Base-by-base conservation (phyloP, 768 basidiomycete species). In the Serendipita sp. region DNA sequence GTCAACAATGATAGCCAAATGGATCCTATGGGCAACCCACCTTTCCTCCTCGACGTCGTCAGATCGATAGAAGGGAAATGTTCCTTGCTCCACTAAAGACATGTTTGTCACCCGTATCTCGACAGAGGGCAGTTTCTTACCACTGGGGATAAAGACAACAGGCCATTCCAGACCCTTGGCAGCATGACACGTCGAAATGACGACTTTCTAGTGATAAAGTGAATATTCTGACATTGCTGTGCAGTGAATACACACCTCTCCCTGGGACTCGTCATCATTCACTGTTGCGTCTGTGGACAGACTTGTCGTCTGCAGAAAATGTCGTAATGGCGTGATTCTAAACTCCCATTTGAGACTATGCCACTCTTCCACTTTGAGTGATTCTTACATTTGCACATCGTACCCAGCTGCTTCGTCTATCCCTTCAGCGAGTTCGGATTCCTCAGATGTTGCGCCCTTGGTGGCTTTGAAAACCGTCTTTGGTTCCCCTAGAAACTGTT, bases 81-180 rank as follows among this genome's bases (percentile, higher is more conserved):
- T 85, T 0, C 82, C 85, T 30, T 80, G 70, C 68, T 90, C 90
- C 2, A 83, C 88, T 88, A 62, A 22, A 58, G 16, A 62, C n/a
- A 43, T 14, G 62, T n/a, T 24, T 45, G 38, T 65, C 61, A 67
- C 60, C 60, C 50, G 20, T 24, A 42, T 3, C 31, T 14, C 17
- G 16, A 20, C 30, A 31, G 24, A 41, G 53, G 5, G 48, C 38
- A 17, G n/a, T 34, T 14, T 41, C 70, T 64, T 68, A 85, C 85
- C 82, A 14, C 84, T 81, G 24, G 86, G 86, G 20, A 89, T 75
- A 65, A 93, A 84, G 0, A 93, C 89, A 1, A 92, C 86, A 0
- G 91, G 90, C 90, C 90, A 95, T 71, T 95, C 91, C 5, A 93
- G 74, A 0, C 91, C 90, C 71, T 95, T 95, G 0, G 90, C 90